Conservation (phyloP, 768 basidiomycete genomes). For the Trametes coccinea region DNA sequence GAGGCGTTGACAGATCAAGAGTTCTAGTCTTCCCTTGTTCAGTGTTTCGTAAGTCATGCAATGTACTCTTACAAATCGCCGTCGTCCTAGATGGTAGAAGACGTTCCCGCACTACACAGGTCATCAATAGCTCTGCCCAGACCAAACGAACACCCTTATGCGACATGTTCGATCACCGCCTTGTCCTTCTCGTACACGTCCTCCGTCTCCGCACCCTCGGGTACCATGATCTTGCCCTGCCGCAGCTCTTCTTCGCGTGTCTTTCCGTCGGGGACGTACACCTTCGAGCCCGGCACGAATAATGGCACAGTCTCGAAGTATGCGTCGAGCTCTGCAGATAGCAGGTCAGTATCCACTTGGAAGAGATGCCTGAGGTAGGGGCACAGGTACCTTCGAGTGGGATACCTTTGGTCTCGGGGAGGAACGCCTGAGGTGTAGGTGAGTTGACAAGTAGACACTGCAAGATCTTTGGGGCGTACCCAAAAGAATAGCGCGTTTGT, state of each 20-base stretch:
- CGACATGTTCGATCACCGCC: conserved; percentile 13
- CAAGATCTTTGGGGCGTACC: not conserved
- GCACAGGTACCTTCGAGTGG: conserved; percentile 23
- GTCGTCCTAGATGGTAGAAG: too few relatives aligned
- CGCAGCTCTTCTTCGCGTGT: conserved; percentile 29
- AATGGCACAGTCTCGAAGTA: conserved; percentile 28
- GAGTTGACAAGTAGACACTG: not conserved
- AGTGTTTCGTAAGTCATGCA: too few relatives aligned
- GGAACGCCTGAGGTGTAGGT: conserved; percentile 16
- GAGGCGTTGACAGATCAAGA: too few relatives aligned
- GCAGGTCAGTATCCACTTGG: not conserved
- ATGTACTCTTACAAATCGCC: too few relatives aligned
- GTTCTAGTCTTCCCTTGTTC: too few relatives aligned
- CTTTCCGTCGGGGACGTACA: conserved; percentile 12
- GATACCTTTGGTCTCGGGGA: conserved; percentile 29
- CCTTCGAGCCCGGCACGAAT: conserved; percentile 26
- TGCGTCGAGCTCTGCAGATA: conserved; percentile 22
- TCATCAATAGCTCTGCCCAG: not conserved
- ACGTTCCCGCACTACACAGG: too few relatives aligned
- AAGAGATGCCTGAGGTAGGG: not conserved
- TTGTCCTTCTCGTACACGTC: conserved; percentile 21
- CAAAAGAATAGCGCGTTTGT: conserved; percentile 30
- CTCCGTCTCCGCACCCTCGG: conserved; percentile 12
- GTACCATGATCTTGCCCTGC: conserved; percentile 19
- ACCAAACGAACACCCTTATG: not conserved